A percentile compares a stretch with the other conserved stretches of the same genome.
Evolutionary conservation across 768 basidiomycete genomes (phyloP).

Genomic region (Suillus plorans): DNA sequence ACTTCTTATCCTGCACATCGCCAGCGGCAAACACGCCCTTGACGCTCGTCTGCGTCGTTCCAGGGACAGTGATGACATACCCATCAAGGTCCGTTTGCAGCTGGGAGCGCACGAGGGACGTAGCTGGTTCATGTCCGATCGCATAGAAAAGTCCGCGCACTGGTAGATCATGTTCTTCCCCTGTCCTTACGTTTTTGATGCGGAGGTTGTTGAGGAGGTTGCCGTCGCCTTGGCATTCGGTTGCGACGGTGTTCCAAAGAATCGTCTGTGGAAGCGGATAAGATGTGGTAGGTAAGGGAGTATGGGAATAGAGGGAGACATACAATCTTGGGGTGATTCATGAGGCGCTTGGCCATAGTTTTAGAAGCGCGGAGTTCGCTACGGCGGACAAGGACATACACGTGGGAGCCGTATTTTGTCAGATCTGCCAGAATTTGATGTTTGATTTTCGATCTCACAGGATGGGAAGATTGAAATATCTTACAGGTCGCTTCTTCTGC

Average conservation of each 20-base stretch:
- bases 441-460: neutral
- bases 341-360: conserved; percentile 94
- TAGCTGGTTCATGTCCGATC: conserved; percentile 94
- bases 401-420: conserved; percentile 95
- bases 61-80: conserved; percentile 94
- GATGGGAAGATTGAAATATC: conserved; percentile 26
- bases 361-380: conserved; percentile 93
- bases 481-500: conserved; percentile 98
- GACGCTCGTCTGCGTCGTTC: conserved; percentile 92
- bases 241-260: conserved; percentile 92
- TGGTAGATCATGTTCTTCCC: conserved; percentile 79
- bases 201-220: conserved; percentile 85
- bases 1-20: conserved; percentile 96
- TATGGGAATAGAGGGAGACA: conserved; percentile 24
- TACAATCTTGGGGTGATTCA: conserved; percentile 89
- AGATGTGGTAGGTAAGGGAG: neutral
- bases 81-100: conserved; percentile 90
- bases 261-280: conserved; percentile 49
- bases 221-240: conserved; percentile 93
- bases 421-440: conserved; percentile 51
- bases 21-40: conserved; percentile 97
- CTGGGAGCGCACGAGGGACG: conserved; percentile 81
- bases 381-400: conserved; percentile 93
- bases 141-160: conserved; percentile 97
- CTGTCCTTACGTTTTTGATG: conserved; percentile 78